Evolutionary conservation across 257 asterid genomes (phyloP).

Genomic region (Catharanthus roseus): DNA sequence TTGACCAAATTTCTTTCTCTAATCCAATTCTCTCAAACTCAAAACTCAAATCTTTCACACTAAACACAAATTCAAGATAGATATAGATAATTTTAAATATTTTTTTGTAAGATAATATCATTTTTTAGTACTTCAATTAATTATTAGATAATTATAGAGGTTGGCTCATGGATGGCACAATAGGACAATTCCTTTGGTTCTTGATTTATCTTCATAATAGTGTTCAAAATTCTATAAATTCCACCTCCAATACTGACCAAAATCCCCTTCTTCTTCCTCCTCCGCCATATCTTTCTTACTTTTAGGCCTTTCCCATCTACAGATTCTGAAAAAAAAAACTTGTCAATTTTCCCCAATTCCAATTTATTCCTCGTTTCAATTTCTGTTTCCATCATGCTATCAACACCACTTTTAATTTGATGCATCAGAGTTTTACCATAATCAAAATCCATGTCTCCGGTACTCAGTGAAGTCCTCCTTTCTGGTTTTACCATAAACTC

Average conservation of each 20-base stretch:
- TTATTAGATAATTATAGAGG: conserved; percentile 5
- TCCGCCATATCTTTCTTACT: background rate
- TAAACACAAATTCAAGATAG: too few species aligned
- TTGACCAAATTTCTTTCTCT: too few species aligned
- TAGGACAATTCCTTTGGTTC: background rate
- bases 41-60: too few species aligned
- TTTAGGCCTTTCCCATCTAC: background rate
- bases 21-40: too few species aligned
- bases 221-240: conserved; percentile 19
- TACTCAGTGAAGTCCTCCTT: conserved; percentile 33
- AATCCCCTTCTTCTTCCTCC: conserved; percentile 9
- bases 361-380: background rate
- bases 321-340: background rate
- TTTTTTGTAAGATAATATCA: too few species aligned
- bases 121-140: background rate
- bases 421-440: conserved; percentile 13
- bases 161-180: conserved; percentile 11
- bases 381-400: too few species aligned
- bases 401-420: conserved; percentile 5
- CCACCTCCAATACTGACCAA: conserved; percentile 7
- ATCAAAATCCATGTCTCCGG: conserved; percentile 26
- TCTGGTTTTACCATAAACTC: conserved; percentile 33
- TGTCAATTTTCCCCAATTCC: background rate
- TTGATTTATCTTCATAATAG: background rate
- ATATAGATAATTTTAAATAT: too few species aligned